phyloP scores from a whole-genome alignment of 1,284 basidiomycete species.

The Grifola frondosa region DNA sequence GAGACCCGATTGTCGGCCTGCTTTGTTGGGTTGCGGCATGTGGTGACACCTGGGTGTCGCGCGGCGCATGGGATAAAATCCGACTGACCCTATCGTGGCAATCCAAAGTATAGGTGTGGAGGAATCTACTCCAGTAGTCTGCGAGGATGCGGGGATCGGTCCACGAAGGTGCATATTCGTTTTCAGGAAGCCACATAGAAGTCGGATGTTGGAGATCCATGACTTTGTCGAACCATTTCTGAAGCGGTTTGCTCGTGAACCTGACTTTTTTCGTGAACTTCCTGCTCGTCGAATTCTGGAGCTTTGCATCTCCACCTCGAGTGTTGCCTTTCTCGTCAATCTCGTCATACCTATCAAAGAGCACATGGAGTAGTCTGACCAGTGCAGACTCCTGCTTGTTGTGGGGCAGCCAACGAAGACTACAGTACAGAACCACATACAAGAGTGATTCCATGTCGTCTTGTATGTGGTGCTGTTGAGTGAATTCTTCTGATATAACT shows the following conservation, averaged over 20 bases:
- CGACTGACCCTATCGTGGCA: too few species aligned
- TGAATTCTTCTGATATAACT: neutral
- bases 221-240: neutral
- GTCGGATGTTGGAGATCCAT: too few species aligned
- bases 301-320: neutral
- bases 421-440: neutral
- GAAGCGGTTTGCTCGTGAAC: neutral
- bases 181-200: too few species aligned
- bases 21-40: too few species aligned
- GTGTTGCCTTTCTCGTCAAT: neutral
- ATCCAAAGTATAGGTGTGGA: slow-evolving; percentile 1
- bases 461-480: neutral
- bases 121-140: neutral
- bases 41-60: too few species aligned
- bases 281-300: neutral
- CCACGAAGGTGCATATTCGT: too few species aligned
- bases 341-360: neutral
- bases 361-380: neutral
- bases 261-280: neutral
- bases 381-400: neutral
- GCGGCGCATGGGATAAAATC: too few species aligned
- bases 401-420: neutral
- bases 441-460: slow-evolving; percentile 1
- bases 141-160: neutral
- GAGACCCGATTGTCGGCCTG: too few species aligned